Percentiles rank a stretch among this genome's conserved stretches.
Conservation (phyloP, 1,139 yeast species). For the Sugiyamaella neomexicana region DNA sequence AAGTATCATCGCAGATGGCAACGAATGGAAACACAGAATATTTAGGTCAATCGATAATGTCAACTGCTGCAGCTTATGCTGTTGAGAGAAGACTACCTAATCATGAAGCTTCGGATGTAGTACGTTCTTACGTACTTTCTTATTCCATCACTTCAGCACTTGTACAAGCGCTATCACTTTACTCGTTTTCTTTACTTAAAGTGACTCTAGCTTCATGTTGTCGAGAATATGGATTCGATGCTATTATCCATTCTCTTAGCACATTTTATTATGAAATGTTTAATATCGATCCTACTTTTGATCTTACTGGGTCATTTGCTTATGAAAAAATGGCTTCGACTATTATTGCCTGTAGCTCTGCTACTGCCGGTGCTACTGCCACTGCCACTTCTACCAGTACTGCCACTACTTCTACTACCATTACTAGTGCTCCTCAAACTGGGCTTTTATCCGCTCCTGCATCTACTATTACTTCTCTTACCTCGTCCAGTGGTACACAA, state of each 20-base stretch:
- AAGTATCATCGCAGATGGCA: slow-evolving; percentile 11
- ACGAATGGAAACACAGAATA: slow-evolving; percentile 44
- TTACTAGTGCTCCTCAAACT: not conserved
- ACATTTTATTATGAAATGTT: slow-evolving; percentile 66
- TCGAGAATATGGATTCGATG: slow-evolving; percentile 78
- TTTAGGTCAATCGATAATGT: slow-evolving; percentile 58
- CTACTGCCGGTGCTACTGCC: not conserved
- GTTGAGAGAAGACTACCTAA: slow-evolving; percentile 44
- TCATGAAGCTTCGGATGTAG: slow-evolving; percentile 14
- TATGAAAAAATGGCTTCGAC: slow-evolving; percentile 22
- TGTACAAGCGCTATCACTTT: slow-evolving; percentile 40
- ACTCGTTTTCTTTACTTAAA: slow-evolving; percentile 54
- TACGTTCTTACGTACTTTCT: slow-evolving; percentile 24
- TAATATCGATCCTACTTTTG: slow-evolving; percentile 46
- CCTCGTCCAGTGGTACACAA: slow-evolving; percentile 15
- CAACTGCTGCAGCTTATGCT: slow-evolving; percentile 58
- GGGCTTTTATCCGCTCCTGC: slow-evolving; percentile 18
- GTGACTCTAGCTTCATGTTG: slow-evolving; percentile 68
- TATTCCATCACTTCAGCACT: slow-evolving; percentile 25
- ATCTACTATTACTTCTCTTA: slow-evolving; percentile 25
- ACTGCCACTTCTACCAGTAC: not conserved
- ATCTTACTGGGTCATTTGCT: slow-evolving; percentile 13
- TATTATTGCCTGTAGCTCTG: slow-evolving; percentile 15
- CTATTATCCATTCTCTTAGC: slow-evolving; percentile 58
- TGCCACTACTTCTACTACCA: not conserved